Evolutionary conservation across 2,329 filamentous ascomycete species (phyloP).

Genomic region (Epichloe glyceriae): DNA sequence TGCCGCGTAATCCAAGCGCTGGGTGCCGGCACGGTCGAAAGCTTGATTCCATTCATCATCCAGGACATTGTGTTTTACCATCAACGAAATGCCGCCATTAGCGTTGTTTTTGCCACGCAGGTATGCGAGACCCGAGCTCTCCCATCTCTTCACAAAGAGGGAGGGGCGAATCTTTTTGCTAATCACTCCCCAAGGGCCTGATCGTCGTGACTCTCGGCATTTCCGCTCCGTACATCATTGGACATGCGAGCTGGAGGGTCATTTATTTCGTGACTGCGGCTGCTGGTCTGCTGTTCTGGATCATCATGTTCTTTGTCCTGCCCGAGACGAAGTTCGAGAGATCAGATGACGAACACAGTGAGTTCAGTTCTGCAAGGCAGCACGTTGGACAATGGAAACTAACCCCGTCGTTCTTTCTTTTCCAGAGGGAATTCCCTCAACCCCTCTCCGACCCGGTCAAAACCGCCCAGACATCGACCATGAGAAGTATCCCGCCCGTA

Average conservation of each 20-base stretch:
- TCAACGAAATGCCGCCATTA: conserved; percentile 1
- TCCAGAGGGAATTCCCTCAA: background rate
- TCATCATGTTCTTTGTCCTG: background rate
- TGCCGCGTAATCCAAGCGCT: conserved; percentile 1
- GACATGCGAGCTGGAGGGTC: background rate
- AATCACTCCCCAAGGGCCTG: background rate
- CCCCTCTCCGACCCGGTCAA: background rate
- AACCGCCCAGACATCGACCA: background rate
- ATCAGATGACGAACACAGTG: conserved; percentile 1
- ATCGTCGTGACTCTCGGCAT: background rate
- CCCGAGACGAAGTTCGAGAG: conserved; percentile 1
- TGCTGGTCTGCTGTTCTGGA: background rate
- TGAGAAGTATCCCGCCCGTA: background rate
- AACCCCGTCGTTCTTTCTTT: too few species aligned
- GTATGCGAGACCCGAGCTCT: background rate
- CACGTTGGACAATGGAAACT: too few species aligned
- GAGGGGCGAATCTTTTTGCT: background rate
- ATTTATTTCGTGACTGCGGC: conserved; percentile 2
- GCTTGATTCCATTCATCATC: conserved; percentile 3
- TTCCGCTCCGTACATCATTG: conserved; percentile 1
- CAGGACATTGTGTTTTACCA: conserved; percentile 3
- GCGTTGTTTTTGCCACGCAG: conserved; percentile 1
- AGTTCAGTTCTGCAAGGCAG: background rate
- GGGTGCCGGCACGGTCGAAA: conserved; percentile 1
- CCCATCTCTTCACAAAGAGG: background rate